These are phyloP conservation scores for Scutellaria galericulata DNA, from an alignment of 257 asterid genomes.

Conservation along the genomic window DNA sequence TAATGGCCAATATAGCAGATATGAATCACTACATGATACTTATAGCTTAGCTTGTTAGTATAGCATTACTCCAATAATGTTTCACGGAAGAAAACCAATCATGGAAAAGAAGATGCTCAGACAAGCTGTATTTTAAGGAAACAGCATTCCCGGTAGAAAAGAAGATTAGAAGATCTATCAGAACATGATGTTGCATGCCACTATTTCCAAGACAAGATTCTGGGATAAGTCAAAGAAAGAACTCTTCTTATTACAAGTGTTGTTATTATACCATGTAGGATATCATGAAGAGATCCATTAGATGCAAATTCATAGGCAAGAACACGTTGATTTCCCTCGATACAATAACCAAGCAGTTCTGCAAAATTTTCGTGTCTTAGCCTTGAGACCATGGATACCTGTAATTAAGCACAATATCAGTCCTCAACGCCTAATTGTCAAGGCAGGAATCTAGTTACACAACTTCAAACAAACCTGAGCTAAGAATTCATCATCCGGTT, in stretches of 20 bases:
- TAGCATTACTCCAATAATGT: not conserved
- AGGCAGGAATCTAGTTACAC: slow-evolving; percentile 9
- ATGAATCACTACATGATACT: slow-evolving; percentile 7
- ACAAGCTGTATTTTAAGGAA: not conserved
- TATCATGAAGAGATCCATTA: slow-evolving; percentile 92
- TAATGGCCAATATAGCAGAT: slow-evolving; percentile 11
- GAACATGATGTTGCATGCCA: slow-evolving; percentile 14
- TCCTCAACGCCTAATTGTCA: slow-evolving; percentile 6
- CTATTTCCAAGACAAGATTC: slow-evolving; percentile 3
- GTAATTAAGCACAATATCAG: slow-evolving; percentile 26
- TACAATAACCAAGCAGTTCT: slow-evolving; percentile 86
- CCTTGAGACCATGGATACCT: slow-evolving; percentile 96
- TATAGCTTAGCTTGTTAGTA: not conserved
- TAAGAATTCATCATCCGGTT: slow-evolving; percentile 84
- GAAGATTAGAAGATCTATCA: not conserved
- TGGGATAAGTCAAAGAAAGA: not conserved
- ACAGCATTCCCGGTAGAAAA: not conserved
- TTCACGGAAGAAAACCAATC: slow-evolving; percentile 8
- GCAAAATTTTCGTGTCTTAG: slow-evolving; percentile 75
- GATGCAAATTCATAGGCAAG: slow-evolving; percentile 86
- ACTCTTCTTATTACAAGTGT: not conserved
- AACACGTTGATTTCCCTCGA: slow-evolving; percentile 80
- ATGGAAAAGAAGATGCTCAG: not conserved
- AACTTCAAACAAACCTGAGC: slow-evolving; percentile 64
- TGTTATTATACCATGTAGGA: slow-evolving; percentile 75